Percentiles rank a stretch among this genome's conserved stretches.
These are phyloP conservation scores for Serpula lacrymans DNA, from an alignment of 768 basidiomycete genomes.

Conservation along the genomic window DNA sequence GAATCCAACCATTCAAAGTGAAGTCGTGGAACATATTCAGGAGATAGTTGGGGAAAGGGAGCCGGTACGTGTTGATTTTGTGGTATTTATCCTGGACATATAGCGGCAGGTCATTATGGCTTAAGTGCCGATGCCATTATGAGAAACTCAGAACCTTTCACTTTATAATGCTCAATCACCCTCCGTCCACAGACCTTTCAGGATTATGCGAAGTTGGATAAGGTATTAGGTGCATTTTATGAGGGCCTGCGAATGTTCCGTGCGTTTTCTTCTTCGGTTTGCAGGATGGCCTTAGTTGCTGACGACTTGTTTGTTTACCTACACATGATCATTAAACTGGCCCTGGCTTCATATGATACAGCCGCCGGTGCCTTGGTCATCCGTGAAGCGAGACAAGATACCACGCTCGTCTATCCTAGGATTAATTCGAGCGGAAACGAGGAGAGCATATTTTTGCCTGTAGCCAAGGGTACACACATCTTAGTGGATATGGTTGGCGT, in stretches of 20 bases:
- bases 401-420: too few species aligned
- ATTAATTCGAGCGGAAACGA: slow-evolving; percentile 12
- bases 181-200: slow-evolving; percentile 13
- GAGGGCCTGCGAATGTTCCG: slow-evolving; percentile 34
- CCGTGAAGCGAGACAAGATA: slow-evolving; percentile 27
- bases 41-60: slow-evolving; percentile 20
- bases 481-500: slow-evolving; percentile 28
- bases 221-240: slow-evolving; percentile 25
- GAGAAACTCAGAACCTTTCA: too few species aligned
- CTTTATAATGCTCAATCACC: neutral
- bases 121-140: too few species aligned
- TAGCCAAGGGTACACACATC: slow-evolving; percentile 20
- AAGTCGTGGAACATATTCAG: slow-evolving; percentile 28
- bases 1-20: slow-evolving; percentile 27
- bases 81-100: too few species aligned
- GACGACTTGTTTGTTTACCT: neutral
- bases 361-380: slow-evolving; percentile 28
- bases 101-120: too few species aligned
- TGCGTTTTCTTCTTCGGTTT: slow-evolving; percentile 11
- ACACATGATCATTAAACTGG: too few species aligned
- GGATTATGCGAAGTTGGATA: slow-evolving; percentile 25
- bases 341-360: too few species aligned
- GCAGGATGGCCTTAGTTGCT: neutral
- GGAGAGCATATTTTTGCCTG: slow-evolving; percentile 14
- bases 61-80: slow-evolving; percentile 9